A percentile compares a stretch with the other conserved stretches of the same genome.
Conservation (phyloP, 2,329 filamentous ascomycete species). For the Claviceps paspali region DNA sequence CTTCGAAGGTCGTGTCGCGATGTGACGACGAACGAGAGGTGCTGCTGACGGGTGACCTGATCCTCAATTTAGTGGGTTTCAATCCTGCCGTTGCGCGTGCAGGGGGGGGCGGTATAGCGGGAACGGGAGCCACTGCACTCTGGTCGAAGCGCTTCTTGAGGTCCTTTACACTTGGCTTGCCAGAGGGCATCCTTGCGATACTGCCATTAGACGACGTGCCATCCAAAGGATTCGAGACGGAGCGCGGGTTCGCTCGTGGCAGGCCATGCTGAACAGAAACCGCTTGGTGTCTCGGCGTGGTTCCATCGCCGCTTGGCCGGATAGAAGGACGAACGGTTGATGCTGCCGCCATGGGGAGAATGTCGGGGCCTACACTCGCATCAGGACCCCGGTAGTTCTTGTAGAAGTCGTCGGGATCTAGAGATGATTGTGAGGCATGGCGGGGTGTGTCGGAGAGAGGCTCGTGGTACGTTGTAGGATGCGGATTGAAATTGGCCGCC, state of each 20-base stretch:
- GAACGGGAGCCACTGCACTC: conserved; percentile 17
- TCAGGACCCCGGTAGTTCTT: conserved; percentile 29
- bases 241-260: conserved; percentile 30
- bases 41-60: neutral
- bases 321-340: conserved; percentile 26
- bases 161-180: conserved; percentile 62
- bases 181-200: conserved; percentile 16
- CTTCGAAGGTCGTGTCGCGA: conserved; percentile 7
- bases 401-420: conserved; percentile 42
- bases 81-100: neutral
- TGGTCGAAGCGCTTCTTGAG: conserved; percentile 67
- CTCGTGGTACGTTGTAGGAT: conserved; percentile 6
- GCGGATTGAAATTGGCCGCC: conserved; percentile 1
- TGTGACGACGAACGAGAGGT: conserved; percentile 1
- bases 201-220: conserved; percentile 19
- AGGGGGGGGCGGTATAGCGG: conserved; percentile 1
- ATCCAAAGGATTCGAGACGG: conserved; percentile 40
- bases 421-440: conserved; percentile 24
- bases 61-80: conserved; percentile 1
- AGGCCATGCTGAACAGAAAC: conserved; percentile 24
- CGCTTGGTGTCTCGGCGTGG: conserved; percentile 31
- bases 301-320: conserved; percentile 35
- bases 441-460: conserved; percentile 12
- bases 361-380: conserved; percentile 19
- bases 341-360: conserved; percentile 19